Conservation (phyloP, 2,329 filamentous ascomycete genomes). For the Podosphaera fusca region DNA sequence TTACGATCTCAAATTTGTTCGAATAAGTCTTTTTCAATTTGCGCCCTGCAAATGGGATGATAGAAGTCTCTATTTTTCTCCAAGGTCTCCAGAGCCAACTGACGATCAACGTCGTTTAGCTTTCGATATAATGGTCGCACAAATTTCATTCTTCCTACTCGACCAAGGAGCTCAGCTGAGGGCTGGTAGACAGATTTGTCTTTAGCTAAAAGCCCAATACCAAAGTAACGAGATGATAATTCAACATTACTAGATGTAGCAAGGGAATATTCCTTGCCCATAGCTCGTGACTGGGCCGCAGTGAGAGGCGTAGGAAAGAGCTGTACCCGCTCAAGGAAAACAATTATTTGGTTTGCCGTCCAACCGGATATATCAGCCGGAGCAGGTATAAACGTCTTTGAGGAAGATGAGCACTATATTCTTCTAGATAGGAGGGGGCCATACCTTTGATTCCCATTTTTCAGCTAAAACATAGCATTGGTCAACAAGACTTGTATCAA, state of each 20-base stretch:
- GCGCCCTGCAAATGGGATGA: conserved; percentile 55
- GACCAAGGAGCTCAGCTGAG: conserved; percentile 51
- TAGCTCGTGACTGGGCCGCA: conserved; percentile 38
- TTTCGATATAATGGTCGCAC: conserved; percentile 65
- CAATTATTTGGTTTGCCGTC: conserved; percentile 70
- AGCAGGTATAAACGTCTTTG: conserved; percentile 34
- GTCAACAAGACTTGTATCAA: conserved; percentile 73
- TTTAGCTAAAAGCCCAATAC: conserved; percentile 52
- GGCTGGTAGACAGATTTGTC: conserved; percentile 46
- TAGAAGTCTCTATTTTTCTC: conserved; percentile 79
- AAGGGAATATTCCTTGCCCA: conserved; percentile 57
- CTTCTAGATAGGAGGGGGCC: conserved; percentile 6
- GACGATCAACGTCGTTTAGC: conserved; percentile 49
- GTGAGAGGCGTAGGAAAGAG: conserved; percentile 40
- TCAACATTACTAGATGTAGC: conserved; percentile 64
- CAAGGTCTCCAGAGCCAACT: conserved; percentile 61
- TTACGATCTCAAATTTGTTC: too few relatives aligned
- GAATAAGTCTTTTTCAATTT: too few relatives aligned
- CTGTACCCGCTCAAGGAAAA: conserved; percentile 68
- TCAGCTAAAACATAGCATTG: conserved; percentile 61
- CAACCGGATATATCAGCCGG: conserved; percentile 48
- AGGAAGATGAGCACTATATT: background rate
- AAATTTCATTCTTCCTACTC: conserved; percentile 91
- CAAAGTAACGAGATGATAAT: conserved; percentile 58
- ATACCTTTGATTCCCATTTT: conserved; percentile 48